A percentile compares a stretch with the other conserved stretches of the same genome.
Evolutionary conservation across 2,329 filamentous ascomycete genomes (phyloP).

Genomic region (Clonostachys byssicola): DNA sequence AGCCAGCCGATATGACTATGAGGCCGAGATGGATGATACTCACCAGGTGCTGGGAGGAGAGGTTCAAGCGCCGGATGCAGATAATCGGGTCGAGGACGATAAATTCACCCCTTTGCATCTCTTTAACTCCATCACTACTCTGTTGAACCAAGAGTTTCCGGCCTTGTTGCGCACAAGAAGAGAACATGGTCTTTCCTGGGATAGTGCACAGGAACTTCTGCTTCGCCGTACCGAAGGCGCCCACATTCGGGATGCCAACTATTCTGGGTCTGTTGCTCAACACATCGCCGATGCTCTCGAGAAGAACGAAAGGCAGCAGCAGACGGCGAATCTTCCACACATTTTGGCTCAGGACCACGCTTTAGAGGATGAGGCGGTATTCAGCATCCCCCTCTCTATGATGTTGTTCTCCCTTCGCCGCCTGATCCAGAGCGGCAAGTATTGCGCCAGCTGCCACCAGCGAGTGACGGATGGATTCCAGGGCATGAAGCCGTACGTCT

Average conservation of each 20-base stretch:
- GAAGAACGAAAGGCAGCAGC: too few relatives aligned
- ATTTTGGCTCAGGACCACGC: constrained; percentile 21
- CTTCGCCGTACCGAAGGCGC: neutral
- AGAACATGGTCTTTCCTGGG: constrained; percentile 54
- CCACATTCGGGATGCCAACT: neutral
- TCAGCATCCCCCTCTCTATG: constrained; percentile 50
- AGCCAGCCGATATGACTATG: too few relatives aligned
- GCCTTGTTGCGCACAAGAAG: constrained; percentile 56
- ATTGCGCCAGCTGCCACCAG: constrained; percentile 81
- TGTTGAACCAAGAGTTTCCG: constrained; percentile 59
- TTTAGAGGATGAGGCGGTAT: constrained; percentile 17
- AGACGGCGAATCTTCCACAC: too few relatives aligned
- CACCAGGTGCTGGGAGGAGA: neutral
- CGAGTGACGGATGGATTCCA: constrained; percentile 61
- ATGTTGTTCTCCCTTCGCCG: constrained; percentile 78
- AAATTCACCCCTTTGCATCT: too few relatives aligned
- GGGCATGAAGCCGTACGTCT: constrained; percentile 76
- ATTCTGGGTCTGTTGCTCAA: too few relatives aligned
- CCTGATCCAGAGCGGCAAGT: constrained; percentile 77
- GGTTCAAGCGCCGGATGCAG: neutral
- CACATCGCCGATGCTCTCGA: too few relatives aligned
- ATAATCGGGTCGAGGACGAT: too few relatives aligned
- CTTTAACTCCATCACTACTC: too few relatives aligned
- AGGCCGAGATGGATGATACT: neutral
- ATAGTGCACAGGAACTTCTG: constrained; percentile 18